Base-by-base conservation (phyloP, 2,329 filamentous ascomycete genomes). In the Trichophyton verrucosum region DNA sequence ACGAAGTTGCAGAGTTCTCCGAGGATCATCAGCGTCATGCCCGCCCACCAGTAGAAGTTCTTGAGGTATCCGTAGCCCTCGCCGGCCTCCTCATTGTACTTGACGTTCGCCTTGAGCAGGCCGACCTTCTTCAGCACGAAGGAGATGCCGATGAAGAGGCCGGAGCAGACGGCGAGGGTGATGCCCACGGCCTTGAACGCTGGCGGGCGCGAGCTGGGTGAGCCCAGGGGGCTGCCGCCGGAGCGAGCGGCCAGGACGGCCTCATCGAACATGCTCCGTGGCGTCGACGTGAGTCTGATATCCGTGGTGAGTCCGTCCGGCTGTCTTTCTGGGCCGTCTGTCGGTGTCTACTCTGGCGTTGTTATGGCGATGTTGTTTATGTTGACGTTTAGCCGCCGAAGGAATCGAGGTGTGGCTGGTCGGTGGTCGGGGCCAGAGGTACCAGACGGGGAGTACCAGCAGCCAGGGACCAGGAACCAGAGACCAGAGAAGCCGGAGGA, bases 61-160 rank as follows among this genome's bases (percentile, higher is more conserved):
- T 95, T 96, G 68, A 99, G 83, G 73, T 97, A 99, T 64, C 92
- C 91, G 73, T 97, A 97, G 61, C 94, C 94, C 74, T 97, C 92
- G 63, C 94, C 94, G 0, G 94, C 91, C 66, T 89, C 89, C 75
- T 97, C 91, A 64, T 95, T 88, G 78, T 97, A 97, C 74, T 97
- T 97, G 68, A 89, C 85, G 74, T 97, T 99, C 58, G 94, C 92
- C 72, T 85, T 91, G 64, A 99, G 80, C 67, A 99, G 76, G 3
- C 94, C 94, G 62, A 89, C 81, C 77, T 99, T 99, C 76, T 97
- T 97, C 70, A 99, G 77, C 30, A 97, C 91, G 73, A 97, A 99
- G 0, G 92, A 97, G 13, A 87, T 82, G 60, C 94, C 94, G 70
- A 99, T 99, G 72, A 97, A 97, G 61, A 89, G 73, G 47, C 94